Base-by-base conservation (phyloP, 2,329 filamentous ascomycete species). In the Microcyclospora tardicrescens region DNA sequence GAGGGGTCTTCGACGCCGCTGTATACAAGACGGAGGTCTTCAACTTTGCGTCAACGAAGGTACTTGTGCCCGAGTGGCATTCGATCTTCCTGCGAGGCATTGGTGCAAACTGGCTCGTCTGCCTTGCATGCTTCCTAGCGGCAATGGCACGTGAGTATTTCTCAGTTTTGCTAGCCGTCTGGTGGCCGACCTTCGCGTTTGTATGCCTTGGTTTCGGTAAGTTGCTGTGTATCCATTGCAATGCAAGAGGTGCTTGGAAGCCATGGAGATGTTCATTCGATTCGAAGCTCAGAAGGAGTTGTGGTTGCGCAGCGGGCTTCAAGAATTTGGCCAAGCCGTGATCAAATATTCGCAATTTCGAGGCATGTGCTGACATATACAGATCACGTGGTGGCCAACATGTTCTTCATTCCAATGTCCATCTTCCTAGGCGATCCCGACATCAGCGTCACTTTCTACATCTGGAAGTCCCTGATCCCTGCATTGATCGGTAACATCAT, bases 311-410 rank as follows among this genome's bases (percentile, higher is more conserved):
- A 15, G n/a, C 30, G n/a, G 47, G 41, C 5, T 49, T 49, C 35
- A 45, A 46, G 24, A 37, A 38, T 10, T 36, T 47, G 12, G 47
- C 41, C 6, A 5, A 11, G 8, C 33, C 19, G 33, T 19, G 11
- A 34, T 9, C 33, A 12, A 15, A 34, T 12, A 34, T 19, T 34
- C 19, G 19, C 19, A 24, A 5, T 24, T 24, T 4, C 5, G 19
- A 24, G 19, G 8, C 19, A 24, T 12, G 63, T 63, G 1, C 57
- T 72, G 0, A 68, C 65, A 1, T 24, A 24, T 24, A 61, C 73
- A 2, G 71, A 75, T 41, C 72, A 75, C 56, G 69, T 73, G 33
- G 63, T 75, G 12, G 71, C 71, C 16, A 75, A 74, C 43, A 73
- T 73, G 46, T 51, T 53, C 39, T 51, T 54, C 35, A 40, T 56